Conservation (phyloP, 345 rosid species). For the Melaleuca quinquenervia region DNA sequence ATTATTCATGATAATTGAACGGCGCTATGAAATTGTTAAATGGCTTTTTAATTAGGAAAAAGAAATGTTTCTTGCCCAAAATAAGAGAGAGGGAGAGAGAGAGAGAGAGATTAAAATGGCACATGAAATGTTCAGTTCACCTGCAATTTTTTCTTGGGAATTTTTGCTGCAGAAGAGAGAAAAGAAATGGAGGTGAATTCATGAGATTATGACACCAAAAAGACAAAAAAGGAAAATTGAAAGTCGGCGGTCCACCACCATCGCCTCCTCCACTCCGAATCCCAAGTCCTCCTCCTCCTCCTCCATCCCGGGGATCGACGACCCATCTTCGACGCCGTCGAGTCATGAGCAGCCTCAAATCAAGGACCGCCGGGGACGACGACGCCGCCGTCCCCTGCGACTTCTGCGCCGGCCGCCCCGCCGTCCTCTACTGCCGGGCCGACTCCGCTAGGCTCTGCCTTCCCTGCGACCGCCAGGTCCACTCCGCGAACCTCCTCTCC, state of each 20-base stretch:
- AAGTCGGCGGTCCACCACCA: neutral
- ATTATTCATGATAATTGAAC: too few species aligned
- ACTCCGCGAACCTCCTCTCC: conserved; percentile 73
- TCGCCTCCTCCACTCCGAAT: neutral
- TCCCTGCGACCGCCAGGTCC: conserved; percentile 85
- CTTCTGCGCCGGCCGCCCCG: conserved; percentile 56
- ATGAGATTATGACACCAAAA: neutral
- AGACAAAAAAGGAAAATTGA: neutral
- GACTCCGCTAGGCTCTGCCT: conserved; percentile 86
- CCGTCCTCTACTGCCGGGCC: conserved; percentile 79
- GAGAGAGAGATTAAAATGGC: too few species aligned
- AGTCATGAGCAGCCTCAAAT: conserved; percentile 23
- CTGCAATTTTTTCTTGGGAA: too few species aligned
- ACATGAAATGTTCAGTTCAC: too few species aligned
- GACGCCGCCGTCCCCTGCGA: conserved; percentile 41
- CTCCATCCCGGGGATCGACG: neutral
- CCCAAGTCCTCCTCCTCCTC: neutral
- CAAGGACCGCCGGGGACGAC: conserved; percentile 10
- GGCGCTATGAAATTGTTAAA: too few species aligned
- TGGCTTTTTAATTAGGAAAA: too few species aligned
- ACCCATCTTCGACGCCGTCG: neutral
- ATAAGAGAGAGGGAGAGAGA: too few species aligned
- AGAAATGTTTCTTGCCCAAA: too few species aligned
- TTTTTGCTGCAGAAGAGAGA: too few species aligned
- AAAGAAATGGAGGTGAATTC: neutral